Base-by-base conservation (phyloP, 306 rosid species). In the Malus orientalis region DNA sequence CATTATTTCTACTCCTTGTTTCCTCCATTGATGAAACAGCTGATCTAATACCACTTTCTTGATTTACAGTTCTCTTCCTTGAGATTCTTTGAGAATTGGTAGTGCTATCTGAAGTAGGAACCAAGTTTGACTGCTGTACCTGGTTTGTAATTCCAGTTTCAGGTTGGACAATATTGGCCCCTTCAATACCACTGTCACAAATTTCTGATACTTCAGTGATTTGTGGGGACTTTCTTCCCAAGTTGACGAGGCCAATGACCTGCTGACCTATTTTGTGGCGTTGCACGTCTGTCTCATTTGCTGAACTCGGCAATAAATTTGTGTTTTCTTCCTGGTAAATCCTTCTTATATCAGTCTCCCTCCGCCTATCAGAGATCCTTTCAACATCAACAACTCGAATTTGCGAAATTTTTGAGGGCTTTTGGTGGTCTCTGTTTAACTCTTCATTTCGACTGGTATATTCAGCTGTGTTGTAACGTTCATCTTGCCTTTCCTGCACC, bases 1-100 rank as follows among this genome's bases (percentile, higher is more conserved):
- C 93, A 72, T 76, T 80, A 76, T 79, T 71, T 80, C 76, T 81
- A 69, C 81, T 89, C 76, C 84, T 83, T 68, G 89, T 80, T 75
- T 81, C 81, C 75, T 60, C 72, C 68, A 70, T 71, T 75, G 79
- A 72, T 75, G 70, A 84, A 78, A 69, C 88, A 79, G 78, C 78
- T 77, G 80, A 30, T 30, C 47, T 70, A 44, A 53, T 76, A 78
- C 75, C 81, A 78, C 83, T 76, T 78, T 81, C 85, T 73, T 88
- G 84, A 70, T 73, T 75, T 57, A 68, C 69, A 55, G 78, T 80
- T 74, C 78, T 76, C 73, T 69, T 84, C 67, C 80, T 87, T 36
- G 74, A 79, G 75, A 78, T 74, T 75, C 78, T 74, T 74, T 67
- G 87, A 74, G 92, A 73, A 75, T 83, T 79, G 40, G 85, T 70